Conservation (phyloP, 2,329 filamentous ascomycete genomes). For the Beauveria rudraprayagi region DNA sequence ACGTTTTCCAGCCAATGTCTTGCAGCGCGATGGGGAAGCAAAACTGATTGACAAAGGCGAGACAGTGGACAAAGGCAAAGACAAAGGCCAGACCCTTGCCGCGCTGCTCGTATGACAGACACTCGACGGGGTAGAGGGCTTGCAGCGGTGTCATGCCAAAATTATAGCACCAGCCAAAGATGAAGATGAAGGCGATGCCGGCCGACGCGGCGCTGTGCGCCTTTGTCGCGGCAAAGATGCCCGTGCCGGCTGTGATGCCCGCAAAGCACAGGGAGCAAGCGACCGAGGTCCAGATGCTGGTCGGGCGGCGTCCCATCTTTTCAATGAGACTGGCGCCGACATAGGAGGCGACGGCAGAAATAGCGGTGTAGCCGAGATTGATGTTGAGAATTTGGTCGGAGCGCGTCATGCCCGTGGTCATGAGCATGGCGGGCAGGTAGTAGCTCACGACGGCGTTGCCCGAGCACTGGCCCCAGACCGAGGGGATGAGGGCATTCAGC, state of each 20-base stretch:
- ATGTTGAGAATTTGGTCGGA: constrained; percentile 35
- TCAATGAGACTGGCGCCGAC: constrained; percentile 42
- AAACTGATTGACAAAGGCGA: constrained; percentile 27
- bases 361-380: constrained; percentile 38
- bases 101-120: constrained; percentile 30
- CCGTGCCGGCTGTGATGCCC: constrained; percentile 37
- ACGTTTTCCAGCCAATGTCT: constrained; percentile 35
- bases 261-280: constrained; percentile 35
- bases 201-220: background rate
- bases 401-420: constrained; percentile 39
- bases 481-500: background rate
- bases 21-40: constrained; percentile 35
- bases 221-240: constrained; percentile 23
- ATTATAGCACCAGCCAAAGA: constrained; percentile 35
- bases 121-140: constrained; percentile 36
- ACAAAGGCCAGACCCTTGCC: constrained; percentile 32
- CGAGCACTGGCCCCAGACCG: constrained; percentile 37
- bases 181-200: constrained; percentile 30
- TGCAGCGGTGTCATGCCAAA: constrained; percentile 41
- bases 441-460: constrained; percentile 36
- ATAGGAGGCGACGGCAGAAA: constrained; percentile 40
- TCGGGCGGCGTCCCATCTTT: constrained; percentile 40
- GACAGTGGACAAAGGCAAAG: constrained; percentile 27
- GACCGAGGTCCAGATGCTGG: constrained; percentile 39
- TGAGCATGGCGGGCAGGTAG: constrained; percentile 41